These are phyloP conservation scores for Petrea volubilis DNA, from an alignment of 257 asterid genomes.

Conservation along the genomic window DNA sequence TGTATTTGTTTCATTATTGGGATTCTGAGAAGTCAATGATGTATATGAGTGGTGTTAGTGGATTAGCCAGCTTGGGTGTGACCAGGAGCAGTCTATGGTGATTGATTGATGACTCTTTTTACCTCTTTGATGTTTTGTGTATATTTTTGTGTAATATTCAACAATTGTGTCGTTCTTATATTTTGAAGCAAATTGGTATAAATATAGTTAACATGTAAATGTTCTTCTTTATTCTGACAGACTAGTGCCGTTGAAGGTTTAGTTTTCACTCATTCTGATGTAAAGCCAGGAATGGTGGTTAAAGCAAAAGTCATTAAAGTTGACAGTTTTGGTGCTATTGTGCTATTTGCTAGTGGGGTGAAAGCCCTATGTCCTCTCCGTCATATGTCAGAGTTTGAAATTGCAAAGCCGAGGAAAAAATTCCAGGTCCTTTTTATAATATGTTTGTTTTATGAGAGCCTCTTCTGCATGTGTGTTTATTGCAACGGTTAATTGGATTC, in stretches of 20 bases:
- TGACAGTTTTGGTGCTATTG: constrained; percentile 85
- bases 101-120: neutral
- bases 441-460: constrained; percentile 16
- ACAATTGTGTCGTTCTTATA: constrained; percentile 5
- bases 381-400: too few relatives aligned
- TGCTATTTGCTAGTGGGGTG: constrained; percentile 84
- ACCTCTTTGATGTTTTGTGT: neutral
- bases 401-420: too few relatives aligned
- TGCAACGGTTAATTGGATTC: neutral
- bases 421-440: too few relatives aligned
- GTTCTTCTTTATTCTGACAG: constrained; percentile 43
- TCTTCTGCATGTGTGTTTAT: constrained; percentile 17
- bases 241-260: constrained; percentile 95
- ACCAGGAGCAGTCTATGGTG: too few relatives aligned
- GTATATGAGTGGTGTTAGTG: too few relatives aligned
- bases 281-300: too few relatives aligned
- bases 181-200: too few relatives aligned
- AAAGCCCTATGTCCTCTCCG: too few relatives aligned
- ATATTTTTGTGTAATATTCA: neutral
- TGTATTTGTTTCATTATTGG: too few relatives aligned
- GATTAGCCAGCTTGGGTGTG: too few relatives aligned
- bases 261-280: too few relatives aligned
- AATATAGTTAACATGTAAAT: neutral
- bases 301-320: constrained; percentile 76
- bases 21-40: too few relatives aligned